Base-by-base conservation (phyloP, 768 basidiomycete species). In the Phylloporus scabripes region DNA sequence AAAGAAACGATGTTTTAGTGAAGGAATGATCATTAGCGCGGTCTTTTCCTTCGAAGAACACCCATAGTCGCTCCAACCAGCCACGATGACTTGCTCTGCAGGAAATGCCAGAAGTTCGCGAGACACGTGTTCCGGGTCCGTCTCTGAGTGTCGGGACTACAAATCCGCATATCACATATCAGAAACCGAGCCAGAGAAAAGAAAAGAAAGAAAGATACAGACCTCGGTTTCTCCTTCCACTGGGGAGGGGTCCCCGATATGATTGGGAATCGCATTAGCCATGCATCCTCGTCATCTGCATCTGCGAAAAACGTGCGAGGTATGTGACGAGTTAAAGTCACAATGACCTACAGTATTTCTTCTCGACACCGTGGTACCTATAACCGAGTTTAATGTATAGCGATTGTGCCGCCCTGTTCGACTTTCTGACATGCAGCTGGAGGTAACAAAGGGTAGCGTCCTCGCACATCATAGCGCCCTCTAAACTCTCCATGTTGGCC, bases 391-490 rank as follows among this genome's bases (percentile, higher is more conserved):
- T 60, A 2, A 51, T 33, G 21, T 66, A 66, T 5, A 68, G 33
- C 7, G 52, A 47, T 28, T 32, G 40, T 12, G 65, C 65, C 9
- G 56, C 51, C 23, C 37, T 60, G 39, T 66, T 66, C 24, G 65
- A 64, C 26, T 33, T 62, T 36, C 65, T 60, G 31, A 66, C 66
- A 2, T 68, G 58, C 29, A 66, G 28, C 29, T 68, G 58, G 38
- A 68, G 54, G 37, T 51, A 52, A 28, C 54, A 43, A 33, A 68
- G 38, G 8, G 32, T 18, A 7, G 7, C 14, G 8, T 54, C 40
- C 21, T 53, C 60, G 5, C 60, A 51, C 11, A 45, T 11, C 50
- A 68, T 66, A 37, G 64, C 60, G 0, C 56, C 55, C 45, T 50
- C 66, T 67, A 42, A 6, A 45, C 42, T 32, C 36, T 15, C 44